A percentile compares a stretch with the other conserved stretches of the same genome.
phyloP scores from a whole-genome alignment of 352 stramenopile species.

The Elongisporangium senticosum region DNA sequence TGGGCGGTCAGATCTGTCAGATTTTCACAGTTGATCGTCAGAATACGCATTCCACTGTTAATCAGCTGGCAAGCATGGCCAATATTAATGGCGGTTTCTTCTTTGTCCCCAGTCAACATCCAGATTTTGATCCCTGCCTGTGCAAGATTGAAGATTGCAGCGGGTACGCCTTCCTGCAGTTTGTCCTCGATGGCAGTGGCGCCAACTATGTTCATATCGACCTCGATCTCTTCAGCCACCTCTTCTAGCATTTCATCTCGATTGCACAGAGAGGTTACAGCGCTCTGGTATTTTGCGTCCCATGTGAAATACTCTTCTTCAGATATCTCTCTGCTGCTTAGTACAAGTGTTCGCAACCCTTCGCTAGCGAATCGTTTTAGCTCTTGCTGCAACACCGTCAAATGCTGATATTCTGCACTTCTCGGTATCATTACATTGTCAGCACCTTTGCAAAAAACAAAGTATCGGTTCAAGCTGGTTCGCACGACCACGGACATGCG shows the following conservation, averaged over 20 bases:
- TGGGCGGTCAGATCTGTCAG: constrained; percentile 36
- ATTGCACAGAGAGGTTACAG: constrained; percentile 53
- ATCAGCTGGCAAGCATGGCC: constrained; percentile 65
- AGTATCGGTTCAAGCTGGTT: constrained; percentile 30
- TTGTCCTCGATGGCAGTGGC: constrained; percentile 93
- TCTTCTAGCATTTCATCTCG: constrained; percentile 48
- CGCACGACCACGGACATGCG: constrained; percentile 96
- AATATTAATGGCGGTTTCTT: constrained; percentile 95
- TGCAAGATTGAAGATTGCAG: constrained; percentile 80
- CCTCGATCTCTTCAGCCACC: constrained; percentile 55
- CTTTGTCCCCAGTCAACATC: constrained; percentile 94
- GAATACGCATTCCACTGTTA: constrained; percentile 50
- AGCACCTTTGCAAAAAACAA: constrained; percentile 73
- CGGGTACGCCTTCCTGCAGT: constrained; percentile 86
- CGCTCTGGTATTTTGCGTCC: constrained; percentile 52
- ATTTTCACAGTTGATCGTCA: constrained; percentile 51
- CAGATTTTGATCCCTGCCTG: constrained; percentile 92
- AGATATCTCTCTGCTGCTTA: constrained; percentile 55
- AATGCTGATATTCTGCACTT: constrained; percentile 25
- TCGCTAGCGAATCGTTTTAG: constrained; percentile 77
- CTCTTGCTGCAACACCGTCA: constrained; percentile 31
- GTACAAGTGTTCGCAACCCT: constrained; percentile 78
- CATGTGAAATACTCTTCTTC: constrained; percentile 57
- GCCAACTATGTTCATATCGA: constrained; percentile 79
- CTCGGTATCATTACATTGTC: constrained; percentile 85